Evolutionary conservation across 495 filamentous ascomycete species (phyloP).

Genomic region (Daldinia bambusicola): DNA sequence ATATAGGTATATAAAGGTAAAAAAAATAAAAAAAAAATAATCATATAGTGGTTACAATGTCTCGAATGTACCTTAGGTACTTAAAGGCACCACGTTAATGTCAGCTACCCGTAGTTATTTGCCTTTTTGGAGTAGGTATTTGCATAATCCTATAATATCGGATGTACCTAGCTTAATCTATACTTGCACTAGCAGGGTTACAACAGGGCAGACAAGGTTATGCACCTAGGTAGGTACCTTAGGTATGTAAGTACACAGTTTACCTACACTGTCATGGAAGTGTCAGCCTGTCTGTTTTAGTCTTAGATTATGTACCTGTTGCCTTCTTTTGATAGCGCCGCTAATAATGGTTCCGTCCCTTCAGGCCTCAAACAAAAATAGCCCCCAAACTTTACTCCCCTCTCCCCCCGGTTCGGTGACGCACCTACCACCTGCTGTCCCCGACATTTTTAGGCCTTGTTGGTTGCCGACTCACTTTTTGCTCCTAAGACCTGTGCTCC

Average conservation of each 20-base stretch:
- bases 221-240: too few relatives aligned
- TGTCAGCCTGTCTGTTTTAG: not conserved
- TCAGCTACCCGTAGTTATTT: conserved; percentile 18
- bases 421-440: conserved; percentile 27
- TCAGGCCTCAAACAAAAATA: conserved; percentile 3
- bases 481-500: too few relatives aligned
- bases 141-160: not conserved
- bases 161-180: not conserved
- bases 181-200: too few relatives aligned
- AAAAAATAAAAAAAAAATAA: not conserved
- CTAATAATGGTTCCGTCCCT: not conserved
- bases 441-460: not conserved
- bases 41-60: not conserved
- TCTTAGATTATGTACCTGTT: conserved; percentile 4
- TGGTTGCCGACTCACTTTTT: not conserved
- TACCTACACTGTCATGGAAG: too few relatives aligned
- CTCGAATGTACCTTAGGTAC: not conserved
- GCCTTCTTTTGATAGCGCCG: conserved; percentile 34
- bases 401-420: conserved; percentile 35
- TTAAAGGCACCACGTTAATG: conserved; percentile 4
- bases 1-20: too few relatives aligned
- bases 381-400: conserved; percentile 34
- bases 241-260: too few relatives aligned
- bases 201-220: too few relatives aligned
- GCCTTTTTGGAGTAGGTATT: conserved; percentile 21